These are phyloP conservation scores for Yamadazyma oceani DNA, from an alignment of 1,139 yeast genomes.

Conservation along the genomic window DNA sequence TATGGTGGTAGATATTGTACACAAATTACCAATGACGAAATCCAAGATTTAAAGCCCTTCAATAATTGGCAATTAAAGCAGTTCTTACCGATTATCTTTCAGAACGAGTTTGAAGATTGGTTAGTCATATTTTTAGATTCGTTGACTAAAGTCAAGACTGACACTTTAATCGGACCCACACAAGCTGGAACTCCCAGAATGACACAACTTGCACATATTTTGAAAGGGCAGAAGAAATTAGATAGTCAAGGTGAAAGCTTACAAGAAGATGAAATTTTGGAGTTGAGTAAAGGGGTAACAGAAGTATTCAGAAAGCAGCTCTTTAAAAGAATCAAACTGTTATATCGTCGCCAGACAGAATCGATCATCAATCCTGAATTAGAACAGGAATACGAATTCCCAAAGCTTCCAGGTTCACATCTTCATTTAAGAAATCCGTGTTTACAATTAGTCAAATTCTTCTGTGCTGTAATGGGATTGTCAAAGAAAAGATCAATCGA, in stretches of 20 bases:
- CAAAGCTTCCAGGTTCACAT: slow-evolving; percentile 70
- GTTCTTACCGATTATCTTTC: slow-evolving; percentile 73
- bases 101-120: slow-evolving; percentile 88
- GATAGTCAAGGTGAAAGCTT: slow-evolving; percentile 31
- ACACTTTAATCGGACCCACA: slow-evolving; percentile 33
- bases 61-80: slow-evolving; percentile 81
- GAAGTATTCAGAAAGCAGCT: slow-evolving; percentile 63
- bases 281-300: slow-evolving; percentile 40
- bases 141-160: slow-evolving; percentile 57
- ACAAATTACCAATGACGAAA: slow-evolving; percentile 54
- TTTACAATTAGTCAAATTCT: slow-evolving; percentile 71
- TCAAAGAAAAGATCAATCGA: slow-evolving; percentile 68
- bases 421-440: slow-evolving; percentile 66
- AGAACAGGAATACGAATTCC: slow-evolving; percentile 67
- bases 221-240: slow-evolving; percentile 45
- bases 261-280: slow-evolving; percentile 28
- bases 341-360: slow-evolving; percentile 70
- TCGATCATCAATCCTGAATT: slow-evolving; percentile 67
- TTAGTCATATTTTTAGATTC: slow-evolving; percentile 72
- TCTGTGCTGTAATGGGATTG: slow-evolving; percentile 72
- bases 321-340: slow-evolving; percentile 61
- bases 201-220: slow-evolving; percentile 62
- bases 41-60: slow-evolving; percentile 56
- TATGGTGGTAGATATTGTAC: slow-evolving; percentile 81
- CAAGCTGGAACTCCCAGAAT: slow-evolving; percentile 54